A percentile compares a stretch with the other conserved stretches of the same genome.
Evolutionary conservation across 1,284 basidiomycete genomes (phyloP).

Genomic region (Cutaneotrichosporon sp.): DNA sequence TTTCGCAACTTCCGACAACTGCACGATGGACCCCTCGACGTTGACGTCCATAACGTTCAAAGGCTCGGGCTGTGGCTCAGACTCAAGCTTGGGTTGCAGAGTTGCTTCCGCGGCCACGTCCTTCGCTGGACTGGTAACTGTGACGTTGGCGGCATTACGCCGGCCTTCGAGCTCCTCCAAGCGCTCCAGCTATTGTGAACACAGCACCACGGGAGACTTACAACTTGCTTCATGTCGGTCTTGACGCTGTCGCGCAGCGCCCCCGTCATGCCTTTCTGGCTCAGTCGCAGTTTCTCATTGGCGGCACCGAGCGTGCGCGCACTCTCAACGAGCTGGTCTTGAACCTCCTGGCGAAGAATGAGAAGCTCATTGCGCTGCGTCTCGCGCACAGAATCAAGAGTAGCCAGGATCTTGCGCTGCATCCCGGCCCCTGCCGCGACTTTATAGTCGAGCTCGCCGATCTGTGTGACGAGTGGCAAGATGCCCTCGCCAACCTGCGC

Average conservation of each 20-base stretch:
- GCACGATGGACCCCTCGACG: background rate
- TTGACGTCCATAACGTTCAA: constrained; percentile 4
- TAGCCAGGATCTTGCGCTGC: background rate
- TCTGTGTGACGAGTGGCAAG: background rate
- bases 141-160: background rate
- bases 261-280: background rate
- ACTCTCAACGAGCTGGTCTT: background rate
- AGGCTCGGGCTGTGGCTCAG: background rate
- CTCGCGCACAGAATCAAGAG: background rate
- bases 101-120: background rate
- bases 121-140: background rate
- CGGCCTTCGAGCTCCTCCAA: background rate
- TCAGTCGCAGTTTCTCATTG: constrained; percentile 9
- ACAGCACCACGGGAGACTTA: background rate
- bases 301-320: background rate
- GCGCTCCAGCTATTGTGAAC: background rate
- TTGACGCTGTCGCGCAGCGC: constrained; percentile 3
- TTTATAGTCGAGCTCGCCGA: background rate
- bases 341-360: background rate
- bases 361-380: background rate
- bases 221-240: background rate
- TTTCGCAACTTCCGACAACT: background rate
- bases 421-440: background rate
- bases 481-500: background rate
- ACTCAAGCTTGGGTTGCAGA: background rate